Evolutionary conservation across 176 grass and related monocot species (phyloP).

Genomic region (Triticum turgidum): DNA sequence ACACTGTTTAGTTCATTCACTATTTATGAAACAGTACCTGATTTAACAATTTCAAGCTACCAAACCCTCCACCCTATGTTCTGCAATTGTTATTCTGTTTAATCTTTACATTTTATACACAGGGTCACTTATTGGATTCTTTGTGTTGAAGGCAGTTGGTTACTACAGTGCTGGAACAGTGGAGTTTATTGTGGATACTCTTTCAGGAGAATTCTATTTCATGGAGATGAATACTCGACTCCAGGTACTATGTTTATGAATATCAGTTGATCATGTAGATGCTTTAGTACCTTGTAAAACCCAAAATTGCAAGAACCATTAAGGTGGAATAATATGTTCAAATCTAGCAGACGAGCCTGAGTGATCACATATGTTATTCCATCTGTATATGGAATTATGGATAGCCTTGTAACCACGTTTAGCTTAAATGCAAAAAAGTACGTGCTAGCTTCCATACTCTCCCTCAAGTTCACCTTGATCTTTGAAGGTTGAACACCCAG

Average conservation of each 20-base stretch:
- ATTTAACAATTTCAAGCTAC: neutral
- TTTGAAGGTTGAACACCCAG: slow-evolving; percentile 92
- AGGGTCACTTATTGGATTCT: slow-evolving; percentile 54
- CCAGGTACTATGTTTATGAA: slow-evolving; percentile 50
- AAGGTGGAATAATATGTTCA: neutral
- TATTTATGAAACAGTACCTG: slow-evolving; percentile 3
- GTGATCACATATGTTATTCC: neutral
- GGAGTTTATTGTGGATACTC: slow-evolving; percentile 92
- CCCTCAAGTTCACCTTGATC: slow-evolving; percentile 1
- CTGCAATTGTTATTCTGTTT: slow-evolving; percentile 20
- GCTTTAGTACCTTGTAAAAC: slow-evolving; percentile 4
- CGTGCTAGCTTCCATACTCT: neutral
- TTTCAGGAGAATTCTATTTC: slow-evolving; percentile 87
- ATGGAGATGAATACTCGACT: slow-evolving; percentile 99
- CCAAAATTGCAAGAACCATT: neutral
- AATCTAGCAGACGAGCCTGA: neutral
- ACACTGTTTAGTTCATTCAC: neutral
- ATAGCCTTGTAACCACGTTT: neutral
- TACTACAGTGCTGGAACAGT: slow-evolving; percentile 99
- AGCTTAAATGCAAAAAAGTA: neutral
- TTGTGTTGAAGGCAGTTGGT: slow-evolving; percentile 89
- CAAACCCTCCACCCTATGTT: neutral
- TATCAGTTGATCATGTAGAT: neutral
- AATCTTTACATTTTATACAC: slow-evolving; percentile 37
- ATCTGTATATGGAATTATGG: neutral